phyloP scores from a whole-genome alignment of 1,284 basidiomycete species.

The Fomes fomentarius region DNA sequence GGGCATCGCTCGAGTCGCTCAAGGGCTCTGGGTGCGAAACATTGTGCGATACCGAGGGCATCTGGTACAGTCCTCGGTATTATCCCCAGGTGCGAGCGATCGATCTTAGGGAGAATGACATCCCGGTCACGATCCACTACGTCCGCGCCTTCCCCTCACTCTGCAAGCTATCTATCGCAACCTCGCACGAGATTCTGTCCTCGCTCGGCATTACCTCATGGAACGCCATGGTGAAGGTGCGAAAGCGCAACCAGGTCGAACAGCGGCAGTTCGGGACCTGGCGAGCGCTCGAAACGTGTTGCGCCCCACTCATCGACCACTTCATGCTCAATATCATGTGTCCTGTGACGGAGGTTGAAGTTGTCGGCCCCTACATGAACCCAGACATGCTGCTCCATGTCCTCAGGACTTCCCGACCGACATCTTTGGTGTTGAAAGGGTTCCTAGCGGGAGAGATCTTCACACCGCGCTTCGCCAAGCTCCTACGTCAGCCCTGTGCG shows the following conservation, averaged over 20 bases:
- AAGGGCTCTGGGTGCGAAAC: not conserved
- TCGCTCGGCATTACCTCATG: not conserved
- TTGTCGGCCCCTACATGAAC: conserved; percentile 3
- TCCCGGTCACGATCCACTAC: conserved; percentile 6
- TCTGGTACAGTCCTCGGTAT: not conserved
- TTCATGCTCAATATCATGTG: conserved; percentile 2
- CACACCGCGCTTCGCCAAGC: not conserved
- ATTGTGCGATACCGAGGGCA: not conserved
- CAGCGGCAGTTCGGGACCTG: conserved; percentile 1
- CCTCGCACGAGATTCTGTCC: not conserved
- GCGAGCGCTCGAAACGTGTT: not conserved
- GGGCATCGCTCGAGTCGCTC: not conserved
- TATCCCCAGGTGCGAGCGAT: conserved; percentile 1
- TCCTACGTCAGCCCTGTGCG: not conserved
- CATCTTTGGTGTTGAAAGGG: not conserved
- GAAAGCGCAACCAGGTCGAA: not conserved
- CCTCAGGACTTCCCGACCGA: not conserved
- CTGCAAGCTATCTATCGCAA: not conserved
- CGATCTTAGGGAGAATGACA: conserved; percentile 3
- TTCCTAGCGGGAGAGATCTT: not conserved
- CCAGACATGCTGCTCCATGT: conserved; percentile 6
- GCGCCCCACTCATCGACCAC: conserved; percentile 5
- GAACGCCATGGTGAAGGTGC: not conserved
- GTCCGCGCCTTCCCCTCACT: conserved; percentile 11
- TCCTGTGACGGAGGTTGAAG: not conserved